Conservation (phyloP, 148 eudicot species). For the Camellia sinensis region DNA sequence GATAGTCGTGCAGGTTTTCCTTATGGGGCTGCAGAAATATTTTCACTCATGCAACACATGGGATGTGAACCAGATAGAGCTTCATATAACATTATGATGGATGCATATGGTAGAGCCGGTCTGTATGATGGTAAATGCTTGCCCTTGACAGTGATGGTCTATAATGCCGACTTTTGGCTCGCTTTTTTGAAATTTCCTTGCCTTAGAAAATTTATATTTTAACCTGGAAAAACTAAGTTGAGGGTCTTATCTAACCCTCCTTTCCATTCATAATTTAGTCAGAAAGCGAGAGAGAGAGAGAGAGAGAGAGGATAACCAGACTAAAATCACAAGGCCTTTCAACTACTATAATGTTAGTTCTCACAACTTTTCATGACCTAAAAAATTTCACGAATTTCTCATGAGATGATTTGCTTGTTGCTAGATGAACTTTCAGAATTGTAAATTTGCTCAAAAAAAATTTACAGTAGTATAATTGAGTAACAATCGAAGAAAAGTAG, state of each 20-base stretch:
- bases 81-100: constrained; percentile 84
- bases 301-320: no score
- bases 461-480: no score
- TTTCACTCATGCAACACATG: constrained; percentile 88
- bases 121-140: constrained; percentile 51
- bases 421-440: no score
- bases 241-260: background rate
- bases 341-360: no score
- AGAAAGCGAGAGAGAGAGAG: no score
- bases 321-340: no score
- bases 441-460: no score
- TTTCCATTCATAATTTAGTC: background rate
- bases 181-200: background rate
- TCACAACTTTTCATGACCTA: no score
- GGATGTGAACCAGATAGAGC: constrained; percentile 86
- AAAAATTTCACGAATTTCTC: no score
- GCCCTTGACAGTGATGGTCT: background rate
- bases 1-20: constrained; percentile 82
- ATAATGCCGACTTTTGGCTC: background rate
- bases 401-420: no score
- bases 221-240: background rate
- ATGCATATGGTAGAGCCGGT: constrained; percentile 91
- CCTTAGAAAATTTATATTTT: background rate
- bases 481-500: no score
- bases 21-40: constrained; percentile 75